Evolutionary conservation across 2,329 filamentous ascomycete species (phyloP), one percentile per base, ranked within the genome.

Genomic region (Aspergillus udagawae): DNA sequence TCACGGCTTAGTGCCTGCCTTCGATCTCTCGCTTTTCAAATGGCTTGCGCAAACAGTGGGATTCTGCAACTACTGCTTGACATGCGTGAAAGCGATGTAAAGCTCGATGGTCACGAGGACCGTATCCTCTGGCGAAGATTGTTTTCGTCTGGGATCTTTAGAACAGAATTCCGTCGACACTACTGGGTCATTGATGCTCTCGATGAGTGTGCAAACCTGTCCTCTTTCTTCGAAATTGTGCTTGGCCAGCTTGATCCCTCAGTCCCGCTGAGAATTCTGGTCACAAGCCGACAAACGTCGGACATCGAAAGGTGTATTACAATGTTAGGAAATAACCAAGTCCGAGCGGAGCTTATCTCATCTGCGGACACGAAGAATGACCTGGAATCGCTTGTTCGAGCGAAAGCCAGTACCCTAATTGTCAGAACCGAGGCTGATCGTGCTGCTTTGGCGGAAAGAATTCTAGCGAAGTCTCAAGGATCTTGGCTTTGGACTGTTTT

Each of bases 1-100:
- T 67, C 67, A 3, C 51, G 29, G 3, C 49, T 72, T 1, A 59
- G 63, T 44, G 10, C 35, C 5, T 71, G 65, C 32, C 63, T 76
- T 1, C 60, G 67, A 3, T 67, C 65, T 1, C 51, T 76, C 7
- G 69, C 73, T 14, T 72, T 67, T 41, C 74, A 76, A 53, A 74
- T 74, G 70, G 70, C 70, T 9, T 42, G 54, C 32, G 14, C 1
- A 17, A 38, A 38, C 32, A 38, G 5, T 1, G 32, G 7, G 14
- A 38, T 38, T 1, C 14, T 0, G 14, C 32, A 17, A 38, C 32
- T 38, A 17, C 32, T 17, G 5, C 14, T 38, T 17, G 32, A 17
- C 3, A 38, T 38, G 32, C 14, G 32, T 7, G 14, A 17, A 38
- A 38, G 14, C 0, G 32, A 8, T 17, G 32, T 38, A 38, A 38